These are phyloP conservation scores for Coniochaeta prunicola DNA, from an alignment of 2,329 filamentous ascomycete genomes.

Conservation along the genomic window DNA sequence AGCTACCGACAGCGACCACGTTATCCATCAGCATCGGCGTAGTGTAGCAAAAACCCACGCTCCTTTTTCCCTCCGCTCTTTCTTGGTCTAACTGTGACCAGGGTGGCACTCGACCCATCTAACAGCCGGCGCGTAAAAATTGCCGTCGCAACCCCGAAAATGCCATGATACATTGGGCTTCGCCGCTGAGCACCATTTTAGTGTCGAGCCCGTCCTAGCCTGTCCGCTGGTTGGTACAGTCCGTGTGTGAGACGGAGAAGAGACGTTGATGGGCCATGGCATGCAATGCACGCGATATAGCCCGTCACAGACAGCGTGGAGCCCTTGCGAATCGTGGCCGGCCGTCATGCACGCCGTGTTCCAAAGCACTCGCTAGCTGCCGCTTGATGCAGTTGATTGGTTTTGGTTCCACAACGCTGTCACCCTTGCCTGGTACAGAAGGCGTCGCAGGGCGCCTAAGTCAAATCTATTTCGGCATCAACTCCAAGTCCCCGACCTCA, in stretches of 20 bases:
- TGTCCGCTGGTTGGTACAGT: neutral
- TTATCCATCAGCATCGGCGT: too few relatives aligned
- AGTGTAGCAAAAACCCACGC: too few relatives aligned
- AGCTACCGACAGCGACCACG: too few relatives aligned
- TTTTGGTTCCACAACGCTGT: slow-evolving; percentile 13
- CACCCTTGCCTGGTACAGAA: slow-evolving; percentile 23
- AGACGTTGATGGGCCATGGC: neutral
- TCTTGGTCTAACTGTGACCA: too few relatives aligned
- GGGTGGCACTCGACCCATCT: too few relatives aligned
- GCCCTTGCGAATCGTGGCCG: slow-evolving; percentile 27
- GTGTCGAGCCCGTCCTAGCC: neutral
- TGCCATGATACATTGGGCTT: neutral
- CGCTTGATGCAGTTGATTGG: slow-evolving; percentile 36
- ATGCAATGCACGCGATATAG: slow-evolving; percentile 14
- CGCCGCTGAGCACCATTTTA: neutral
- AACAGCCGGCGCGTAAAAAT: neutral
- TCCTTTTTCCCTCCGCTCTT: neutral
- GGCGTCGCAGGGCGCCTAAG: slow-evolving; percentile 35
- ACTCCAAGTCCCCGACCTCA: neutral
- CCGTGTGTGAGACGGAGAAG: neutral
- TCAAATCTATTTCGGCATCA: neutral
- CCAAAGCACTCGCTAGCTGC: slow-evolving; percentile 19
- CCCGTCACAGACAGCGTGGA: slow-evolving; percentile 23
- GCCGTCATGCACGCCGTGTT: slow-evolving; percentile 33
- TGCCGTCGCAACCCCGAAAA: neutral